phyloP scores from a whole-genome alignment of 345 rosid species.

The Syzygium aromaticum region DNA sequence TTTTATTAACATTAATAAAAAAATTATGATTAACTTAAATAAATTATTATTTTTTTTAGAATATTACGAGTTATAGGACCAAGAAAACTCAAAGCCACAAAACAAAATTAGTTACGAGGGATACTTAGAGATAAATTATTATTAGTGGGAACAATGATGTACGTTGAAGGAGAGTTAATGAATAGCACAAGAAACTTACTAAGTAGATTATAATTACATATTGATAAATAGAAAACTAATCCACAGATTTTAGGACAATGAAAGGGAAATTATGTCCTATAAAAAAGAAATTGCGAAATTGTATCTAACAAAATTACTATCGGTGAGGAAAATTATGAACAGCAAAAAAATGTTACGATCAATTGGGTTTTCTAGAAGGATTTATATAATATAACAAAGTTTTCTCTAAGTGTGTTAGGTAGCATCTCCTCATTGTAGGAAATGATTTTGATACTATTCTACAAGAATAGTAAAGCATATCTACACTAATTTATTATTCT shows the following conservation, averaged over 20 bases:
- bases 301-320: neutral
- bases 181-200: neutral
- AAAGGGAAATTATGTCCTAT: neutral
- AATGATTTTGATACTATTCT: neutral
- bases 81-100: neutral
- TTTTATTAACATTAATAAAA: neutral
- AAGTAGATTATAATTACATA: neutral
- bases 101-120: neutral
- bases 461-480: neutral
- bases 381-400: neutral
- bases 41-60: neutral
- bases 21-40: neutral
- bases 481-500: neutral
- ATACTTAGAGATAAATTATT: neutral
- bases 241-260: neutral
- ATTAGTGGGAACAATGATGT: neutral
- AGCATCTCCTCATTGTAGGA: neutral
- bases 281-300: neutral
- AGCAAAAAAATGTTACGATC: neutral
- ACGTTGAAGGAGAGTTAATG: neutral
- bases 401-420: neutral
- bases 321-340: neutral
- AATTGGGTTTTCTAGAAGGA: neutral
- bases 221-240: neutral
- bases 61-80: neutral